Conservation (phyloP, 352 stramenopile species). For the Aphanomyces stellatus region DNA sequence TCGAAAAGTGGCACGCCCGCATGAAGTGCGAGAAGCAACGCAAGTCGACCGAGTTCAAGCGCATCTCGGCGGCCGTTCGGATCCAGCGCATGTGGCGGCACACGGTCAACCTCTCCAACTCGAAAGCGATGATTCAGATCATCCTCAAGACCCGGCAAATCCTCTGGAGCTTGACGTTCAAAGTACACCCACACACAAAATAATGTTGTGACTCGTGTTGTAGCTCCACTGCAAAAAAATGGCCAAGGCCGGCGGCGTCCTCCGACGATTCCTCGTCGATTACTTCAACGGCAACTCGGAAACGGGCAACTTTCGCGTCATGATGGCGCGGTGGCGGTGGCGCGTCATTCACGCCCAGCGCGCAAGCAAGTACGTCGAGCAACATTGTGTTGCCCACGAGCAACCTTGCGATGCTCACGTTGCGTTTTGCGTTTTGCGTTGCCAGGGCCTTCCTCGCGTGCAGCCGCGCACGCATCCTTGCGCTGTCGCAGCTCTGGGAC, state of each 20-base stretch:
- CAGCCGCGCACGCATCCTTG: constrained; percentile 41
- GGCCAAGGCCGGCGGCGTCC: constrained; percentile 25
- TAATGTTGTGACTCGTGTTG: not conserved
- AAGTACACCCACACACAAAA: constrained; percentile 29
- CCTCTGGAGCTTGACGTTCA: constrained; percentile 58
- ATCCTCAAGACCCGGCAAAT: constrained; percentile 14
- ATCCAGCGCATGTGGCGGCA: constrained; percentile 64
- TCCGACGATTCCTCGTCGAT: constrained; percentile 54
- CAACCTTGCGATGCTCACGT: too few relatives aligned
- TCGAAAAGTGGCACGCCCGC: constrained; percentile 28
- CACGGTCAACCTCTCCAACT: constrained; percentile 44
- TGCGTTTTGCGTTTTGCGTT: not conserved
- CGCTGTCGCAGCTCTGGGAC: constrained; percentile 57
- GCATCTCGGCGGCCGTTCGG: constrained; percentile 32
- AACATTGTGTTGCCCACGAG: too few relatives aligned
- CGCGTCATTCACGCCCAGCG: constrained; percentile 68
- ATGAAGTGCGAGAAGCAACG: constrained; percentile 32
- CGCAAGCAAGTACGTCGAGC: constrained; percentile 22
- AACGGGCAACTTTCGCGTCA: constrained; percentile 59
- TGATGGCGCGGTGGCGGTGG: constrained; percentile 62
- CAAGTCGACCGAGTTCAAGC: constrained; percentile 25
- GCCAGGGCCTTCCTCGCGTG: constrained; percentile 39
- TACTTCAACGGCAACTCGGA: constrained; percentile 45
- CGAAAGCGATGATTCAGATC: constrained; percentile 11
- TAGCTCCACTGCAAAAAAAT: constrained; percentile 17